A percentile compares a stretch with the other conserved stretches of the same genome.
These are phyloP conservation scores for Cystoderma amianthinum DNA, from an alignment of 768 basidiomycete species.

Conservation along the genomic window DNA sequence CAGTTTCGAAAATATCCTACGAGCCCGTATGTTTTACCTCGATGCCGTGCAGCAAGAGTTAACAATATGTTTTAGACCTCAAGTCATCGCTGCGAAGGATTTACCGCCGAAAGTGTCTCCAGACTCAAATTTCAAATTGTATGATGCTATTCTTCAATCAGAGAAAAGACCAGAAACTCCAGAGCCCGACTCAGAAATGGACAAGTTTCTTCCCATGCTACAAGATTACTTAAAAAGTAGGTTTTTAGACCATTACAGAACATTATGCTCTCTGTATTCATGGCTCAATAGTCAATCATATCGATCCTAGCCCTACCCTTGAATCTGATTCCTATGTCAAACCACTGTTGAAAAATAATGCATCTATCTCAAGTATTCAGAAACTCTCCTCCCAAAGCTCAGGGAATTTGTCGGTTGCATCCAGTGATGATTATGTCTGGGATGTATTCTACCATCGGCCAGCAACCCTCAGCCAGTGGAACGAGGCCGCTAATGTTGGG, in stretches of 20 bases:
- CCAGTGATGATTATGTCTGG: conserved; percentile 66
- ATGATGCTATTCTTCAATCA: conserved; percentile 54
- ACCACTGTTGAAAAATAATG: too few species aligned
- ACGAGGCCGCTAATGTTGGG: conserved; percentile 47
- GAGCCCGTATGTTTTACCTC: conserved; percentile 31
- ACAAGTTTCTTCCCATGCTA: conserved; percentile 73
- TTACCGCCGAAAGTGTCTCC: conserved; percentile 19
- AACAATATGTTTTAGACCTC: conserved; percentile 33
- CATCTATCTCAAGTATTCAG: too few species aligned
- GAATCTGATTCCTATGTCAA: too few species aligned
- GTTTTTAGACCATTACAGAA: conserved; percentile 15
- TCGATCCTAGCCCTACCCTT: conserved; percentile 6
- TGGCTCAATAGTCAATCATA: conserved; percentile 18
- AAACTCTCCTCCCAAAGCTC: neutral
- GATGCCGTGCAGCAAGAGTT: neutral
- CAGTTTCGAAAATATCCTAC: too few species aligned
- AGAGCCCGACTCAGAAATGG: conserved; percentile 54
- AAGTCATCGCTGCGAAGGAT: conserved; percentile 48
- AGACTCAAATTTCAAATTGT: conserved; percentile 65
- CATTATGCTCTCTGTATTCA: conserved; percentile 5
- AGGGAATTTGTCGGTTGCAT: conserved; percentile 1
- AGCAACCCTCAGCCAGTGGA: conserved; percentile 52
- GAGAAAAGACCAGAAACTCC: conserved; percentile 16
- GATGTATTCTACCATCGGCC: conserved; percentile 78
- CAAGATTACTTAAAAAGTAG: conserved; percentile 64